Percentiles rank a stretch among this genome's conserved stretches.
These are phyloP conservation scores for Begonia peltatifolia DNA, from an alignment of 306 rosid species.

Conservation along the genomic window DNA sequence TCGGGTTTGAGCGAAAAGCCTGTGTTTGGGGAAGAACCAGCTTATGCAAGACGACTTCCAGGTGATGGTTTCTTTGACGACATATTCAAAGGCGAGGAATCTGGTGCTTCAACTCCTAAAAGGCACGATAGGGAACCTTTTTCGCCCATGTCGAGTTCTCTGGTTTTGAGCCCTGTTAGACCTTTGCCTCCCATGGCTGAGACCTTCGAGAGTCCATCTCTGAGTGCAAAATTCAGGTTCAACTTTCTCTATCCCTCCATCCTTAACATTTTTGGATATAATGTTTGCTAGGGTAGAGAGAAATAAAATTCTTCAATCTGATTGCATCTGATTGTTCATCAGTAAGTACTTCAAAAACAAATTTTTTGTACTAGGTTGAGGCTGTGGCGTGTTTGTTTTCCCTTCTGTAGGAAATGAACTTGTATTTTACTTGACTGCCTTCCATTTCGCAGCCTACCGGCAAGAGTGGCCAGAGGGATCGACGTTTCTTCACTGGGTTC, in stretches of 20 bases:
- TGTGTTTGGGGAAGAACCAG: conserved; percentile 57
- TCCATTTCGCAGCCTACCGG: conserved; percentile 44
- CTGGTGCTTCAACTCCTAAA: conserved; percentile 38
- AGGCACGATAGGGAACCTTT: conserved; percentile 20
- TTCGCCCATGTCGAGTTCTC: conserved; percentile 16
- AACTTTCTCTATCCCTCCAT: too few relatives aligned
- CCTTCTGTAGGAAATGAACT: neutral
- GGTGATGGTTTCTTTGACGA: conserved; percentile 60
- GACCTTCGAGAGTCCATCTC: conserved; percentile 18
- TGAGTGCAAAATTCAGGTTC: conserved; percentile 48
- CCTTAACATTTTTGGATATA: too few relatives aligned
- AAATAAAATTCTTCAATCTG: too few relatives aligned
- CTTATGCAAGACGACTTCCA: conserved; percentile 25
- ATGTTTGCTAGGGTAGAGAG: too few relatives aligned
- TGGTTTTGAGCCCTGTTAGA: conserved; percentile 30
- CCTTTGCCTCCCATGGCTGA: conserved; percentile 33
- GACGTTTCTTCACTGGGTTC: conserved; percentile 51
- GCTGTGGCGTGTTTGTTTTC: neutral
- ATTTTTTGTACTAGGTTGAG: neutral
- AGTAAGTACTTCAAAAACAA: too few relatives aligned
- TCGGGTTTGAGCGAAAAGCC: conserved; percentile 43
- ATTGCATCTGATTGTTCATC: too few relatives aligned
- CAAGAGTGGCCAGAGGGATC: conserved; percentile 29
- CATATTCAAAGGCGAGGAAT: conserved; percentile 57
- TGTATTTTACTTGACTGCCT: conserved; percentile 1